Base-by-base conservation (phyloP, 2,329 filamentous ascomycete species). In the Hymenoscyphus occultus region DNA sequence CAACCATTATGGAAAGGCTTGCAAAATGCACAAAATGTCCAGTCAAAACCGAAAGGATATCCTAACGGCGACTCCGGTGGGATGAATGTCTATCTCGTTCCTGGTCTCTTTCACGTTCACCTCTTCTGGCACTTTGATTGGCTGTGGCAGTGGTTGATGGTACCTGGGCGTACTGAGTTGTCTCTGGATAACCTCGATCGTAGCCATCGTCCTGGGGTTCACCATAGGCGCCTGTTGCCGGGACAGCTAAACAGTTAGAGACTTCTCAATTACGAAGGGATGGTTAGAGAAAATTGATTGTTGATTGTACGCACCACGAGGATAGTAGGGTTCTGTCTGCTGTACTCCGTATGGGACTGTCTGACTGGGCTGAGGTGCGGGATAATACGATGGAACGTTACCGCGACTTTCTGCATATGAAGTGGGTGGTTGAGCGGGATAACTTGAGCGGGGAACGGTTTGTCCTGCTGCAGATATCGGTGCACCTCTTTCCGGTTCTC, bases 251-350 rank as follows among this genome's bases (percentile, higher is more conserved):
- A 70, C 67, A 68, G 72, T 76, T 75, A 75, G 74, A 74, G 51
- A 71, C 63, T 66, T 69, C 67, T 71, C 67, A 66, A 67, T 70
- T 62, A 32, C 51, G 60, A 67, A 45, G 61, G 51, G 39, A 56
- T 39, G 60, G 42, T 66, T 61, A 63, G 65, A 63, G 60, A 67
- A 67, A 67, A 67, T 61, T 65, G 65, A 68, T 60, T 64, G 66
- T 65, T 75, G 64, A 70, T 66, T 68, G 78, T 83, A 87, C 82
- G 82, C 82, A 84, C 85, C 84, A 81, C 85, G 85, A 78, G 83
- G 83, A 56, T 83, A 85, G 69, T 82, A 81, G 57, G 83, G 78
- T 75, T 86, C 74, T 66, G 82, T 22, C 45, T 51, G 79, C 72
- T 83, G 82, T 31, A 70, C 63, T 5, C 69, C 35, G 70, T 72